Evolutionary conservation across 2,329 filamentous ascomycete genomes (phyloP), one percentile per base, ranked within the genome.

Genomic region (Aspergillus sp.): DNA sequence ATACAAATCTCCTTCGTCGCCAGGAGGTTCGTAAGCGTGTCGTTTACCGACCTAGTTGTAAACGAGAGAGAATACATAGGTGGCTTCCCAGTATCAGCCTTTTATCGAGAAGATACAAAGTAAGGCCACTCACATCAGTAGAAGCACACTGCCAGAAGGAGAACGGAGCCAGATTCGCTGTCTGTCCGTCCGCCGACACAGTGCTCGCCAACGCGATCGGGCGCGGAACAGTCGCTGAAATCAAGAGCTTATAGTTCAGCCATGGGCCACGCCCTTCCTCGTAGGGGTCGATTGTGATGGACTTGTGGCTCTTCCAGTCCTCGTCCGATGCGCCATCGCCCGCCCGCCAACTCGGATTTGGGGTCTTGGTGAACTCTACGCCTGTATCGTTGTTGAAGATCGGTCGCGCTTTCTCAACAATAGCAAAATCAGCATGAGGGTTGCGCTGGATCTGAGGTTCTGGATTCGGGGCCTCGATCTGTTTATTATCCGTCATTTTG

Each of bases 201-300:
- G 84, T 87, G 27, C 77, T 80, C 0, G 86, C 69, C 64, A 87
- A 86, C 0, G 83, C 85, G 20, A 96, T 86, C 11, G 92, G 92
- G 6, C 93, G 86, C 1, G 93, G 93, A 5, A 91, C 82, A 61
- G 96, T 85, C 60, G 85, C 86, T 9, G 86, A 89, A 73, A 96
- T 95, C 60, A 96, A 81, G 5, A 96, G 84, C 74, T 95, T 96
- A 83, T 96, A 96, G 80, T 96, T 96, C 78, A 84, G 85, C 3
- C 80, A 77, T 0, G 85, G 77, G 0, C 85, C 82, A 0, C 92
- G 83, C 50, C 86, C 89, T 17, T 84, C 75, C 45, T 81, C 86
- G 72, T 92, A 87, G 0, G 92, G 92, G 73, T 96, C 88, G 66
- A 96, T 95, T 68, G 34, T 42, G 7, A 51, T 39, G 17, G 19